Evolutionary conservation across 495 filamentous ascomycete species (phyloP), one percentile per base, ranked within the genome.

Genomic region (Hyaloscypha finlandica): DNA sequence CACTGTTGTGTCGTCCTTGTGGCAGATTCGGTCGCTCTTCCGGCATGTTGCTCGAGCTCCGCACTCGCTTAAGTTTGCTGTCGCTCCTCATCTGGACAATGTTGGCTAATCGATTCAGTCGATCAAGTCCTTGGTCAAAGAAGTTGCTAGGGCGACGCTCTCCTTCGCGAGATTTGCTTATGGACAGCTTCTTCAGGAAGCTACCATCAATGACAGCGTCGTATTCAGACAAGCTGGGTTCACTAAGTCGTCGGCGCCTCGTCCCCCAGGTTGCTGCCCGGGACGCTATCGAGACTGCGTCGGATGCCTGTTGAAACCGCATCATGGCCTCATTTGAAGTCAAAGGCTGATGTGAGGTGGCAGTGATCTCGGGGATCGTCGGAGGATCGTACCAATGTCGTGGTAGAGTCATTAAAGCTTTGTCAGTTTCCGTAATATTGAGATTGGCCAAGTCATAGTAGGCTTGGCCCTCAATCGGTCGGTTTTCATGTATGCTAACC

Each of bases 241-340:
- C 78, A 70, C 86, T 90, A 29, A 85, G 76, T 31, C 86, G 83
- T n/a, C 86, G 76, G 31, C 86, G 83, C 19, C 86, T 81, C 2
- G 88, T 90, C 12, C 89, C 89, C 88, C 89, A 91, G 3, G 91
- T 94, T 29, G 90, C 90, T 30, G 84, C 82, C 53, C 88, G 81
- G 5, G 91, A 93, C 25, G 84, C 76, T 16, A 84, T 77, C 1
- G 83, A 85, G 9, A 80, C 77, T 45, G 77, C 82, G 61, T 86
- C 84, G 51, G 78, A 74, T 66, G 78, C 81, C 69, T 77, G 74
- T 19, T 81, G 74, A 61, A 81, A 85, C 42, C 69, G 74, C 25
- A 73, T 77, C 0, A 87, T 87, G n/a, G 84, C 84, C 22, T 76
- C 82, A 33, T 84, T 79, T 4, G 85, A 78, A 20, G 78, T 85